Percentiles rank a stretch among this genome's conserved stretches.
phyloP scores from a whole-genome alignment of 257 asterid genomes.

The Nicotiana noctiflora region DNA sequence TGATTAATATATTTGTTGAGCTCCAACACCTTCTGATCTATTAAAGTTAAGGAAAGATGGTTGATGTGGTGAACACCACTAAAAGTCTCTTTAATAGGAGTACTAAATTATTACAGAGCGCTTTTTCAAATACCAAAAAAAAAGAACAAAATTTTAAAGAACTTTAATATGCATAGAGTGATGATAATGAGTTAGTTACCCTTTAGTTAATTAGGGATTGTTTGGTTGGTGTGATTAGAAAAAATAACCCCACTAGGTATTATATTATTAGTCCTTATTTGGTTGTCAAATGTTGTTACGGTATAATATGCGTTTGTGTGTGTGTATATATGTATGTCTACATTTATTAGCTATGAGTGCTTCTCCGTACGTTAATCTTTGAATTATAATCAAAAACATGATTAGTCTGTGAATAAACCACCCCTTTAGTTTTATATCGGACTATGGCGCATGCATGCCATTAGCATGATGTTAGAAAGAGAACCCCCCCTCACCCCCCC shows the following conservation, averaged over 20 bases:
- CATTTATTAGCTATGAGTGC: too few species aligned
- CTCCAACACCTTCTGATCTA: background rate
- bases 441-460: constrained; percentile 6
- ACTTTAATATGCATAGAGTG: too few species aligned
- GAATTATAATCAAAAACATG: too few species aligned
- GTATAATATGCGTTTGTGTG: too few species aligned
- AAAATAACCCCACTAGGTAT: background rate
- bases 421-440: background rate
- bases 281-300: too few species aligned
- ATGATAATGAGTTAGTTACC: too few species aligned
- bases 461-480: constrained; percentile 7
- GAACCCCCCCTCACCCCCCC: too few species aligned
- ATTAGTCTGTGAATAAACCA: background rate
- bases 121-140: background rate
- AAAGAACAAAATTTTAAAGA: too few species aligned
- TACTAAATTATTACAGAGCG: background rate
- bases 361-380: too few species aligned
- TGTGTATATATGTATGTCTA: too few species aligned
- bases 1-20: background rate
- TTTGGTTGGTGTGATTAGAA: background rate
- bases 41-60: constrained; percentile 1
- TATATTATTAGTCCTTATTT: background rate
- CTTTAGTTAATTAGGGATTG: background rate
- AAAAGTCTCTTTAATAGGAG: background rate
- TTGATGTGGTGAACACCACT: background rate